These are phyloP conservation scores for Curvularia lunata DNA, from an alignment of 2,329 filamentous ascomycete genomes.

Conservation along the genomic window DNA sequence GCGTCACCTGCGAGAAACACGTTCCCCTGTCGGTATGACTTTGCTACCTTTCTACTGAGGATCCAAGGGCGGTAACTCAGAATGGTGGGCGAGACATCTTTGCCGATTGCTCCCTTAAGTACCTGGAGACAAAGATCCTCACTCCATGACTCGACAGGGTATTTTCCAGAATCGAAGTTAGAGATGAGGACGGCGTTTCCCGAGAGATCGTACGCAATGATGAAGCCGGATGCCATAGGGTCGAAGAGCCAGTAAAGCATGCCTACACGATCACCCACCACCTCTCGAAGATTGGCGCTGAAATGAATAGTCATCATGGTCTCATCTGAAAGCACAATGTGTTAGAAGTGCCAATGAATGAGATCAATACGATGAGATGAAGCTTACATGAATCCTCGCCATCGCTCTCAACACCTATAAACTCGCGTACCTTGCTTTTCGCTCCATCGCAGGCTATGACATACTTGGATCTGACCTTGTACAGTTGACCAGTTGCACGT, in stretches of 20 bases:
- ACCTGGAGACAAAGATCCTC: neutral
- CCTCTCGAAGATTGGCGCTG: neutral
- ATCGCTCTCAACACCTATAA: neutral
- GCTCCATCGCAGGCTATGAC: conserved; percentile 1
- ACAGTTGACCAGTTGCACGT: neutral
- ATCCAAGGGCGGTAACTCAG: neutral
- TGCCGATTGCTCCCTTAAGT: neutral
- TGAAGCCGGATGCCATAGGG: neutral
- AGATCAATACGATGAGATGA: neutral
- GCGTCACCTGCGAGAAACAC: conserved; percentile 23
- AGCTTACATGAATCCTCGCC: neutral
- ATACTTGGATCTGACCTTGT: neutral
- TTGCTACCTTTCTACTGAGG: conserved; percentile 3
- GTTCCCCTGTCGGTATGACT: conserved; percentile 1
- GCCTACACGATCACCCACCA: neutral
- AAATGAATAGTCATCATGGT: conserved; percentile 4
- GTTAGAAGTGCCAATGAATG: neutral
- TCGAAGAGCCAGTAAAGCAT: conserved; percentile 1
- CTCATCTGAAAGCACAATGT: neutral
- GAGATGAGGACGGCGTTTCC: neutral
- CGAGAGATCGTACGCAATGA: conserved; percentile 1
- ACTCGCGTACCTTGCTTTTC: neutral
- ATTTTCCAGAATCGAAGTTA: neutral
- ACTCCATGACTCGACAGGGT: neutral
- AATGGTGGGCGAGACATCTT: neutral